Evolutionary conservation across 345 rosid genomes (phyloP), one percentile per base, ranked within the genome.

Genomic region (Hevea brasiliensis): DNA sequence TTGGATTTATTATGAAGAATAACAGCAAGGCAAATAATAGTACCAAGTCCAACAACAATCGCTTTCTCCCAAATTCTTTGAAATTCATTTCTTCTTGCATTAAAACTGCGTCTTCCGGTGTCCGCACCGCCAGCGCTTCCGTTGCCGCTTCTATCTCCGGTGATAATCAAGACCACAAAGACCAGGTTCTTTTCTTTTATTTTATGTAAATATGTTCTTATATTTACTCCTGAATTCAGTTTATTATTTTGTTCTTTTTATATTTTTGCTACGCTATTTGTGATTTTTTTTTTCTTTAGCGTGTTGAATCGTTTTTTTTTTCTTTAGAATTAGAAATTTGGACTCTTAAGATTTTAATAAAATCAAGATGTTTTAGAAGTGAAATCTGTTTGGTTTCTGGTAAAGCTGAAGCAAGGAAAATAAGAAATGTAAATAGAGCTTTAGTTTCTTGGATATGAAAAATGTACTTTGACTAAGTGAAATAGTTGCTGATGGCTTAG

Each of bases 41-140:
- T 45, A 70, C n/a, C 32, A 76, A 75, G 23, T 72, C 21, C 55
- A 74, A 68, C 57, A 72, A 26, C 61, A 76, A 89, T 79, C 84
- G 90, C 12, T 84, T 95, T 65, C 37, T 95, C 54, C 98, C 98
- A 1, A 85, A 77, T 85, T 92, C 98, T 14, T 72, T 92, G 70
- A 95, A 86, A 79, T 90, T 95, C 79, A 88, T 95, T 70, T 95
- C 98, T 20, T 88, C 96, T 14, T 95, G 91, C 50, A 79, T 95
- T 70, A 86, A 87, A 73, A 90, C 98, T 53, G 98, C 98, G 54
- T 94, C 98, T 54, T 89, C 97, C 45, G 97, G 98, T 57, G 98
- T 94, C 21, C 90, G 96, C 50, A 86, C 97, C 58, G 97, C 97
- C 58, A 82, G 89, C 47, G 92, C 93, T 23, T 88, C 98, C 40